These are phyloP conservation scores for Cucumis cinereus DNA, from an alignment of 306 rosid genomes.

Conservation along the genomic window DNA sequence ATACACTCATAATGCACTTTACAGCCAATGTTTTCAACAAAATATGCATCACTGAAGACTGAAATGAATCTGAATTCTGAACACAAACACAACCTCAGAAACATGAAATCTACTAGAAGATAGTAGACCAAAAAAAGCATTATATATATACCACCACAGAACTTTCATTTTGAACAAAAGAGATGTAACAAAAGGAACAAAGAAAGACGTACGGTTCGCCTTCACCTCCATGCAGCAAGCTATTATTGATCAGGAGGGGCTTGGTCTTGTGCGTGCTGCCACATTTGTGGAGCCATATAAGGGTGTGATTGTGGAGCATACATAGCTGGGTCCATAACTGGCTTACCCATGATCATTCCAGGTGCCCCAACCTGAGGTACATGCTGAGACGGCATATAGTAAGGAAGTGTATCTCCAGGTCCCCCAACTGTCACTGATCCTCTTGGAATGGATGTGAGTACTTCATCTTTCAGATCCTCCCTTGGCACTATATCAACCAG, in stretches of 20 bases:
- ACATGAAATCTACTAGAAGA: neutral
- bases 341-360: constrained; percentile 51
- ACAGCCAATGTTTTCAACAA: constrained; percentile 15
- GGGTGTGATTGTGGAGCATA: constrained; percentile 39
- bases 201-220: constrained; percentile 15
- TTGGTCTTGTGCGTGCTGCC: constrained; percentile 43
- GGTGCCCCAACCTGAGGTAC: constrained; percentile 36
- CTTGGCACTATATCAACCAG: constrained; percentile 51
- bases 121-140: neutral
- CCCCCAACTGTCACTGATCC: constrained; percentile 32
- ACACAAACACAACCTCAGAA: constrained; percentile 1
- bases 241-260: constrained; percentile 39
- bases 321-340: constrained; percentile 38
- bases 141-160: constrained; percentile 4
- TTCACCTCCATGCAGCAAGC: constrained; percentile 1
- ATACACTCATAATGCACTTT: constrained; percentile 1
- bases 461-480: constrained; percentile 56
- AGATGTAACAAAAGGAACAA: neutral
- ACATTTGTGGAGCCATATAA: constrained; percentile 47
- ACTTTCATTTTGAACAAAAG: neutral
- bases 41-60: constrained; percentile 3
- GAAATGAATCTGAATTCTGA: neutral
- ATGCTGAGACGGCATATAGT: constrained; percentile 28
- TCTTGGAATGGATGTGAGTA: constrained; percentile 41
- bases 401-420: constrained; percentile 24